Evolutionary conservation across 768 basidiomycete species (phyloP).

Genomic region (Jaapia argillacea): DNA sequence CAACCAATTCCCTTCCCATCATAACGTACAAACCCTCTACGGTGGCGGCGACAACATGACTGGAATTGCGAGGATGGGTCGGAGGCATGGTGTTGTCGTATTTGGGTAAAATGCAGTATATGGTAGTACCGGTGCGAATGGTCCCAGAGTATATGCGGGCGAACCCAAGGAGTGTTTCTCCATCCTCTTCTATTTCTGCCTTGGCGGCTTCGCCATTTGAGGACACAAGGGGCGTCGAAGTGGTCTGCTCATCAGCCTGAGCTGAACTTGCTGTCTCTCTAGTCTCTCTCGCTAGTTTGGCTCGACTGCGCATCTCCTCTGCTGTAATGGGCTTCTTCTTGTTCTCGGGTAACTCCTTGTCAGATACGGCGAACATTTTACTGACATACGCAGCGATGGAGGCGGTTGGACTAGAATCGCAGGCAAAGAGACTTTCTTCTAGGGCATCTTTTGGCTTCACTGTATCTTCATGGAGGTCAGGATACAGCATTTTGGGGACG

Average conservation of each 20-base stretch:
- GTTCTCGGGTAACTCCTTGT: constrained; percentile 76
- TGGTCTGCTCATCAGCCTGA: constrained; percentile 7
- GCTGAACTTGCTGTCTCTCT: constrained; percentile 17
- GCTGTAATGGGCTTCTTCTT: constrained; percentile 69
- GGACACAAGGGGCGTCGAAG: constrained; percentile 4
- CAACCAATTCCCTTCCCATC: constrained; percentile 95
- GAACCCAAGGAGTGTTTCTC: constrained; percentile 68
- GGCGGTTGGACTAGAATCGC: constrained; percentile 46
- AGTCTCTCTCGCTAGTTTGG: constrained; percentile 41
- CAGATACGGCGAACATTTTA: constrained; percentile 95
- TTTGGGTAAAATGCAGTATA: constrained; percentile 82
- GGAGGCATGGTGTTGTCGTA: constrained; percentile 59
- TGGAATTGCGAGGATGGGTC: constrained; percentile 55
- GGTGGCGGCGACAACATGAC: constrained; percentile 47
- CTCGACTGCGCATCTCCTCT: constrained; percentile 70
- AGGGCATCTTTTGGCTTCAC: constrained; percentile 64
- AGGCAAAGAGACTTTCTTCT: constrained; percentile 75
- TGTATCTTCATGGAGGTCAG: constrained; percentile 53
- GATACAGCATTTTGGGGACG: constrained; percentile 88
- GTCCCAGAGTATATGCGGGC: constrained; percentile 90
- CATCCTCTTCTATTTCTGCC: constrained; percentile 10
- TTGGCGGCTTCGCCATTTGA: constrained; percentile 10
- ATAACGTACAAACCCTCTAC: constrained; percentile 83
- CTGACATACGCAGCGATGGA: constrained; percentile 82
- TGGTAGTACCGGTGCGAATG: constrained; percentile 46